These are phyloP conservation scores for Luvunga scandens DNA, from an alignment of 345 rosid genomes.

Conservation along the genomic window DNA sequence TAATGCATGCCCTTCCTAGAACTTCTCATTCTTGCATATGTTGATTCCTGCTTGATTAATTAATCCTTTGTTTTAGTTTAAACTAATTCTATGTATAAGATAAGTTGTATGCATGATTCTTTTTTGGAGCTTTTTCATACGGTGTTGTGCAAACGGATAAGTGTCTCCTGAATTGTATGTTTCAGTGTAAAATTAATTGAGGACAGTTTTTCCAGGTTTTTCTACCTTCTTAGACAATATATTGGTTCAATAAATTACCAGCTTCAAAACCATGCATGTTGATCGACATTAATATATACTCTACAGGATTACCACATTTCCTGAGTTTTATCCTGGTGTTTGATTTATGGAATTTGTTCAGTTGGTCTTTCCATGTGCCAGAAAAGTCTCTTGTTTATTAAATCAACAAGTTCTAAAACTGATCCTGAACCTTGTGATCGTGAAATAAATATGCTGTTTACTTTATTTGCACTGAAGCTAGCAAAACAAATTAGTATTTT, in stretches of 20 bases:
- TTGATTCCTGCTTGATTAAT: not conserved
- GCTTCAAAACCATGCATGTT: not conserved
- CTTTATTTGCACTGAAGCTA: not conserved
- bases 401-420: not conserved
- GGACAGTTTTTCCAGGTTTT: not conserved
- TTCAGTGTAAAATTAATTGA: not conserved
- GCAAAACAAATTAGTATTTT: not conserved
- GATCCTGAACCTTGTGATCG: not conserved
- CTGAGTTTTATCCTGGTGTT: not conserved
- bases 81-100: not conserved
- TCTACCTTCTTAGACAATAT: not conserved
- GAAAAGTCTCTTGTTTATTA: not conserved
- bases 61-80: not conserved
- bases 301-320: no score
- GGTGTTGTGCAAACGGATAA: no score
- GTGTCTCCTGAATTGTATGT: not conserved
- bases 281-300: not conserved
- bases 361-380: no score
- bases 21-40: slow-evolving; percentile 1
- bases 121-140: not conserved
- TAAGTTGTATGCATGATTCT: not conserved
- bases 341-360: not conserved
- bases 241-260: not conserved
- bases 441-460: no score
- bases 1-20: slow-evolving; percentile 6